Conservation (phyloP, 2,329 filamentous ascomycete genomes). For the Phoma sp. region DNA sequence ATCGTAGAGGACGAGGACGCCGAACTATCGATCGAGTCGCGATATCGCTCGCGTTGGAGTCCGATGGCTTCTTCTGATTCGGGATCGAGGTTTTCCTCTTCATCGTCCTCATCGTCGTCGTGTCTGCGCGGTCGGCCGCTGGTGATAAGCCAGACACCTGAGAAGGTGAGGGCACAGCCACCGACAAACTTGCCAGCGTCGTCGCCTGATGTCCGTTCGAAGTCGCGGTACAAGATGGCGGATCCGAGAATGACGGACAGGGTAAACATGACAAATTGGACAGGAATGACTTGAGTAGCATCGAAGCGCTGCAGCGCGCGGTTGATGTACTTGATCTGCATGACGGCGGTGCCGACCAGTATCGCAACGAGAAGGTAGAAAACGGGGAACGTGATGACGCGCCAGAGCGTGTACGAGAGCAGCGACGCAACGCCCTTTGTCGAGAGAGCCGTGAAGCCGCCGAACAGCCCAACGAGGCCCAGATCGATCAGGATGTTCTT, state of each 20-base stretch:
- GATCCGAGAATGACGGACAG: conserved; percentile 94
- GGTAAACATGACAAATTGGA: conserved; percentile 96
- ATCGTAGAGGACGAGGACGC: conserved; percentile 28
- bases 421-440: conserved; percentile 97
- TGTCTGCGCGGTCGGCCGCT: conserved; percentile 66
- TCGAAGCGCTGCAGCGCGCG: conserved; percentile 89
- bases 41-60: conserved; percentile 49
- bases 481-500: conserved; percentile 90
- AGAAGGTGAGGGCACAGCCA: conserved; percentile 90
- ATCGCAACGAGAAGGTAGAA: conserved; percentile 85
- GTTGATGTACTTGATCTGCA: conserved; percentile 98
- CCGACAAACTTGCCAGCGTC: conserved; percentile 86
- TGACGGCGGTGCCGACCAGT: conserved; percentile 81
- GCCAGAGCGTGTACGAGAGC: conserved; percentile 87
- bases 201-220: conserved; percentile 77
- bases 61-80: conserved; percentile 53
- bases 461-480: conserved; percentile 90
- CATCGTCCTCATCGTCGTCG: conserved; percentile 55
- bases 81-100: conserved; percentile 58
- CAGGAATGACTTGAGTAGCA: conserved; percentile 96
- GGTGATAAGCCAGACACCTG: conserved; percentile 96
- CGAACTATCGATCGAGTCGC: conserved; percentile 35
- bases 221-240: conserved; percentile 91
- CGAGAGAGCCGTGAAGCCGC: conserved; percentile 93
- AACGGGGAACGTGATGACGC: conserved; percentile 87